Conservation (phyloP, 1,284 basidiomycete species). For the Mycena sp. region DNA sequence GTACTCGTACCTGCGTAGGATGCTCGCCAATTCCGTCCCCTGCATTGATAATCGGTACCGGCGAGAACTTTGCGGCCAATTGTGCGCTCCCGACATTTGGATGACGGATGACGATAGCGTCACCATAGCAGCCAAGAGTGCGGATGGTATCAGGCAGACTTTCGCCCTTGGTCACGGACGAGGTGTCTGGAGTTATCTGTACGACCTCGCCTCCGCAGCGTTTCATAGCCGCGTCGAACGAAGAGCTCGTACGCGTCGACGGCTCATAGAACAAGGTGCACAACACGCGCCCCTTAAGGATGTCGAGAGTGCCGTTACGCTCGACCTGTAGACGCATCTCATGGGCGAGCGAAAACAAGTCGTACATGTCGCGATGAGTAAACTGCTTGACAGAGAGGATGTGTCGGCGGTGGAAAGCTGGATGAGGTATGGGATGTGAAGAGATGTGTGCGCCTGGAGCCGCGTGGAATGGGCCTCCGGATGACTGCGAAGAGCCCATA, state of each 20-base stretch:
- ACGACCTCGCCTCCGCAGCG: slow-evolving; percentile 97
- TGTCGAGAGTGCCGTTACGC: slow-evolving; percentile 88
- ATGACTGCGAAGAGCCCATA: slow-evolving; percentile 44
- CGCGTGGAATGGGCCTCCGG: slow-evolving; percentile 36
- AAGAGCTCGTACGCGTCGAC: slow-evolving; percentile 93
- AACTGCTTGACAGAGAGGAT: slow-evolving; percentile 97
- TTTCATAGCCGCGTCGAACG: slow-evolving; percentile 99
- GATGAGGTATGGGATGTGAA: slow-evolving; percentile 53
- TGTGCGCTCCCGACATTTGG: slow-evolving; percentile 94
- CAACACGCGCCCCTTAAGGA: slow-evolving; percentile 91
- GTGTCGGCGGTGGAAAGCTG: slow-evolving; percentile 87
- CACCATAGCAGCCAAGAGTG: slow-evolving; percentile 95
- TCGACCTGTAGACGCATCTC: slow-evolving; percentile 98
- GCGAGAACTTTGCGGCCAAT: slow-evolving; percentile 92
- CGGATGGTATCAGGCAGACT: slow-evolving; percentile 93
- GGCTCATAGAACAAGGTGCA: slow-evolving; percentile 99
- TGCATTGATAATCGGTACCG: slow-evolving; percentile 96
- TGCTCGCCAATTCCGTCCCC: slow-evolving; percentile 99
- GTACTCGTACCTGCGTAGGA: slow-evolving; percentile 83
- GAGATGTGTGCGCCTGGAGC: slow-evolving; percentile 21
- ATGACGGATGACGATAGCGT: slow-evolving; percentile 95
- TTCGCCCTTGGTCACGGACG: slow-evolving; percentile 96
- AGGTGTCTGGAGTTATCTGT: slow-evolving; percentile 81
- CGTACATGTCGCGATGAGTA: slow-evolving; percentile 89
- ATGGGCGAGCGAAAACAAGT: slow-evolving; percentile 93